Base-by-base conservation (phyloP, 2,329 filamentous ascomycete genomes). In the Neophaeococcomyces aloes region DNA sequence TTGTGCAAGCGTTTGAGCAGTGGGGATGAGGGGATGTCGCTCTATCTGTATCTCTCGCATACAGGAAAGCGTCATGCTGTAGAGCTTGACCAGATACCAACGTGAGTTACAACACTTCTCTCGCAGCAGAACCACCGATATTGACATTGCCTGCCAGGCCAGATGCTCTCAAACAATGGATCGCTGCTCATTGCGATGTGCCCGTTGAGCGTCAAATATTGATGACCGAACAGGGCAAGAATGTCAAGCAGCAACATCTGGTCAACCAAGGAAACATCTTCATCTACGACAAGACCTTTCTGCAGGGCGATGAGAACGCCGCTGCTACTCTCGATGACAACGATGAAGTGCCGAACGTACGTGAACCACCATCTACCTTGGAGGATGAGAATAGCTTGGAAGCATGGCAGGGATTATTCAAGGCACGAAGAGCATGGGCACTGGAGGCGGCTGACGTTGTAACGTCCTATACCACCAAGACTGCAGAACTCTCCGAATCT, bases 371-470 rank as follows among this genome's bases (percentile, higher is more conserved):
- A n/a, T 87, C 94, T 61, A 82, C 79, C 32, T 82, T 94, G 53
- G 72, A 81, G 33, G 79, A 88, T 57, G 80, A 86, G 49, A 85
- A 82, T 48, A 81, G 87, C 49, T 71, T 95, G 44, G 73, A 81
- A 56, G 81, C 87, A 76, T 98, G 91, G 89, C 84, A 86, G 60
- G 77, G 80, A 34, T 71, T 96, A 17, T 95, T 91, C 69, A 82
- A 81, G 61, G 75, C 80, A 46, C 80, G 91, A 47, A 78, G 81
- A 55, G 72, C 75, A 53, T 98, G 91, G 91, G 83, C 87, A 0
- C 66, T 80, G 42, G 71, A 71, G 30, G 66, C 93, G 27, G 73
- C 82, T 5, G 76, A 81, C 19, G 79, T 81, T 53, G 89, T 85
- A 54, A 70, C 70, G 32, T 38, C 67, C 68, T 38, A 81, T 86